Conservation (phyloP, 805 yeast species). For the Ogataea pini region DNA sequence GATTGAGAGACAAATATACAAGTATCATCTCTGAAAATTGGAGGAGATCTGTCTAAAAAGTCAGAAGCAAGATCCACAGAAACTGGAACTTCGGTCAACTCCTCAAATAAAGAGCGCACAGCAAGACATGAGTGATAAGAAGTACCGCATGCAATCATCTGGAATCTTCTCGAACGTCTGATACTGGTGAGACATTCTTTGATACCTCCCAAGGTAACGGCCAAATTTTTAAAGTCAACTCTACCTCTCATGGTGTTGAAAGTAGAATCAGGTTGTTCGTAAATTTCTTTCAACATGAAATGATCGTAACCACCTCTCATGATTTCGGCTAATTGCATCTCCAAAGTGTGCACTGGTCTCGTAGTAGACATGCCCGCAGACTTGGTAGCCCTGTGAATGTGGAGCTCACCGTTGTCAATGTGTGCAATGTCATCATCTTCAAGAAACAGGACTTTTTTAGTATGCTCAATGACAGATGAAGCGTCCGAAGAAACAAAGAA, state of each 20-base stretch:
- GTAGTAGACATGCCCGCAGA: slow-evolving; percentile 88
- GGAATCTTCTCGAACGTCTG: slow-evolving; percentile 90
- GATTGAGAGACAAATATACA: slow-evolving; percentile 97
- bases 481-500: slow-evolving; percentile 97
- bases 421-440: slow-evolving; percentile 99
- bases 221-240: slow-evolving; percentile 80
- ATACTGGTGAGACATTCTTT: slow-evolving; percentile 81
- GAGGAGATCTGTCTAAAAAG: slow-evolving; percentile 90
- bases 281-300: slow-evolving; percentile 98
- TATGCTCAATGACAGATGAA: slow-evolving; percentile 92
- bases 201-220: slow-evolving; percentile 87
- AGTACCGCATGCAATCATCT: slow-evolving; percentile 99
- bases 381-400: slow-evolving; percentile 93
- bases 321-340: slow-evolving; percentile 94
- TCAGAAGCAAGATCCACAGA: slow-evolving; percentile 92
- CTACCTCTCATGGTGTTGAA: slow-evolving; percentile 99
- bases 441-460: slow-evolving; percentile 92
- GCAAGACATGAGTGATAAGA: slow-evolving; percentile 98
- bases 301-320: slow-evolving; percentile 97
- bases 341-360: slow-evolving; percentile 94
- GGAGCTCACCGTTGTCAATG: slow-evolving; percentile 96
- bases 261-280: slow-evolving; percentile 98
- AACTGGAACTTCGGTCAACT: slow-evolving; percentile 92
- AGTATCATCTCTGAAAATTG: slow-evolving; percentile 98
- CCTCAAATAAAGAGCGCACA: slow-evolving; percentile 94